Evolutionary conservation across 306 rosid species (phyloP), one percentile per base, ranked within the genome.

Genomic region (Ochetophila trinervis): DNA sequence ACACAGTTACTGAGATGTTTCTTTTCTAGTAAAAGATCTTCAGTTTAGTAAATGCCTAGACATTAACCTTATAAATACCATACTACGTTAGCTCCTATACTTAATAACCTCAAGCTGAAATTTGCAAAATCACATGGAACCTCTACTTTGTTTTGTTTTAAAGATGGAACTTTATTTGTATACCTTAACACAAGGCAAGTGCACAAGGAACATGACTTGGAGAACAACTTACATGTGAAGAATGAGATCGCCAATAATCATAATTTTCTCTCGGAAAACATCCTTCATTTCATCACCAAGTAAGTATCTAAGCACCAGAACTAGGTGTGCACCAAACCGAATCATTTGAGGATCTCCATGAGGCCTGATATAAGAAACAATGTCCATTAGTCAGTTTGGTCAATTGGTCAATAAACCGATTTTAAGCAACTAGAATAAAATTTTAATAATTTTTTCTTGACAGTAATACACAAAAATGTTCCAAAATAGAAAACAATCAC

Each of bases 301-400:
- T 67, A 93, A 90, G 82, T 84, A 74, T 71, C 99, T 79, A 57
- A 90, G 97, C 78, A 93, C 93, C 40, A 93, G 96, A 73, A 93
- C 96, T 53, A 93, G 84, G 84, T 93, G 99, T 71, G 99, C 99
- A 78, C 97, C 95, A 75, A 90, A 93, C 53, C 96, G 90, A 71
- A 93, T 93, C 94, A 93, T 93, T 63, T 93, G 96, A 60, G 99
- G 91, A 85, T 93, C 99, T 63, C 97, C 94, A 53, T 80, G 85
- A 62, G 90, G 97, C 87, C 99, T 93, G 77, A 67, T 37, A 62
- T 54, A 76, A 63, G 64, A 58, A 73, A 66, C 55, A 69, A 15
- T 27, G 65, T 63, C 57, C 30, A 49, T 65, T 32, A 69, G 42
- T 37, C 44, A 37, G 44, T 37, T 5, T 15, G 21, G 21, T 16